Conservation (phyloP, 1,139 yeast species). For the Kodamaea ohmeri region DNA sequence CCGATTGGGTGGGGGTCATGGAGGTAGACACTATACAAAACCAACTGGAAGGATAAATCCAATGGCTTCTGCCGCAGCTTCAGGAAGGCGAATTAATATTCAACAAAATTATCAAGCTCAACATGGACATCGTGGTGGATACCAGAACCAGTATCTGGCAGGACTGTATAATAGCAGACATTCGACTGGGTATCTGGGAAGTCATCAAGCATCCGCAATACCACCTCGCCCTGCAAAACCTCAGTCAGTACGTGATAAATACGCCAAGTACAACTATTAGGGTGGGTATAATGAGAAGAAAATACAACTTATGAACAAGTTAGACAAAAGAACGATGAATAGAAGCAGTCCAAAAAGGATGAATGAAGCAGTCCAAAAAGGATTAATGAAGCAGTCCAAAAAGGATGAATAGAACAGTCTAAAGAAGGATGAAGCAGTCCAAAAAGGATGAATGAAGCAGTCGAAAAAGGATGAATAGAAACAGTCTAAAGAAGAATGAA, state of each 20-base stretch:
- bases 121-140: not conserved
- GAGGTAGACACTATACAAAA: slow-evolving; percentile 52
- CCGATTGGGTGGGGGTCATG: slow-evolving; percentile 64
- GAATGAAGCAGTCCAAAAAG: too few species aligned
- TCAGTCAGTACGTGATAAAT: slow-evolving; percentile 30
- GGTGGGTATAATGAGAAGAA: slow-evolving; percentile 1
- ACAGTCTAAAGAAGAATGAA: not conserved
- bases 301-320: too few species aligned
- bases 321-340: not conserved
- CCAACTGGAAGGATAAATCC: slow-evolving; percentile 40
- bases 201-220: not conserved
- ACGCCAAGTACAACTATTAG: slow-evolving; percentile 27
- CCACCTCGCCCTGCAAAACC: slow-evolving; percentile 6
- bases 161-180: not conserved
- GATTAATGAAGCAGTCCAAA: too few species aligned
- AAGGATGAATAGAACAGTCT: not conserved
- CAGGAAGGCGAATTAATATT: slow-evolving; percentile 29
- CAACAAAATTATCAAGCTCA: slow-evolving; percentile 13
- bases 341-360: not conserved
- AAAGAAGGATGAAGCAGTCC: not conserved
- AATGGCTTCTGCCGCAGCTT: slow-evolving; percentile 57
- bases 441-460: not conserved
- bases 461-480: too few species aligned
- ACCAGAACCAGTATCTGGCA: slow-evolving; percentile 1
- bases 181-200: slow-evolving; percentile 1